A percentile compares a stretch with the other conserved stretches of the same genome.
These are phyloP conservation scores for Grigorovia humatica DNA, from an alignment of 805 yeast species.

Conservation along the genomic window DNA sequence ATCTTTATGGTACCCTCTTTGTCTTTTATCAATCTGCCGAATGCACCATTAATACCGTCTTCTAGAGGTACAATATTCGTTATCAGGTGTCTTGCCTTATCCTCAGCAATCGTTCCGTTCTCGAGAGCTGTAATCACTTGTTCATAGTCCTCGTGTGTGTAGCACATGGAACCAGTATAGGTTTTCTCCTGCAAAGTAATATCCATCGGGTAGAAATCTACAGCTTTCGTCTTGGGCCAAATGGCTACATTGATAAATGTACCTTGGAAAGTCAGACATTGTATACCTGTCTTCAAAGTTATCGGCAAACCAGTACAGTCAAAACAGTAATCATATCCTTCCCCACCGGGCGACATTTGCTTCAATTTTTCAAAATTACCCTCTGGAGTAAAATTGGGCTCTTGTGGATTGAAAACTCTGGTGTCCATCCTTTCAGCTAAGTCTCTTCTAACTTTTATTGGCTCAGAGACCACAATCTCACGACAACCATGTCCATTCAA, in stretches of 20 bases:
- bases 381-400: slow-evolving; percentile 23
- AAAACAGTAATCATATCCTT: slow-evolving; percentile 41
- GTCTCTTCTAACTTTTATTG: slow-evolving; percentile 40
- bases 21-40: slow-evolving; percentile 37
- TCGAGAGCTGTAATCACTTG: slow-evolving; percentile 46
- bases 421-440: slow-evolving; percentile 43
- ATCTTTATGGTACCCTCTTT: slow-evolving; percentile 49
- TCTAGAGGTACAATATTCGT: slow-evolving; percentile 42
- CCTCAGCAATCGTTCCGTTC: slow-evolving; percentile 35
- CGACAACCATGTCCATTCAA: slow-evolving; percentile 41
- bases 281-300: slow-evolving; percentile 43
- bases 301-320: slow-evolving; percentile 45
- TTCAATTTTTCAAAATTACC: slow-evolving; percentile 30
- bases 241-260: slow-evolving; percentile 54
- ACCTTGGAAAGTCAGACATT: slow-evolving; percentile 44
- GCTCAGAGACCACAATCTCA: slow-evolving; percentile 44
- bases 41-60: slow-evolving; percentile 43
- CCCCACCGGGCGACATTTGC: slow-evolving; percentile 33
- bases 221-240: slow-evolving; percentile 42
- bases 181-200: slow-evolving; percentile 46
- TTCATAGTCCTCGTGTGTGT: slow-evolving; percentile 46
- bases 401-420: slow-evolving; percentile 38
- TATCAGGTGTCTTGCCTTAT: slow-evolving; percentile 38
- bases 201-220: slow-evolving; percentile 45
- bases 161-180: slow-evolving; percentile 54